phyloP scores from a whole-genome alignment of 176 grass and related monocot species.

The Juncus inflexus region DNA sequence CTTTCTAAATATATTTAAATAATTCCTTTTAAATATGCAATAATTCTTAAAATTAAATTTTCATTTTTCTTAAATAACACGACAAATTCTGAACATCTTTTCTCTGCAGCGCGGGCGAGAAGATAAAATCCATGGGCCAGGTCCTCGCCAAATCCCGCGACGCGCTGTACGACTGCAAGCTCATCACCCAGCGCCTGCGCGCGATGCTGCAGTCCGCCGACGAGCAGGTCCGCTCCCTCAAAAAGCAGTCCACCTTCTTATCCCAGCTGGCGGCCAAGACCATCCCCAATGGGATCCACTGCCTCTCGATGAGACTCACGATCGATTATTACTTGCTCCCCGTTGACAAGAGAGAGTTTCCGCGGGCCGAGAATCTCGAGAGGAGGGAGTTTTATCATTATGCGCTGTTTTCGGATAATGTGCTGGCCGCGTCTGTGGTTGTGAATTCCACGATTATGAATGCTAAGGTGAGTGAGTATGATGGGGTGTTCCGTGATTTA shows the following conservation, averaged over 20 bases:
- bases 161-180: slow-evolving; percentile 77
- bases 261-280: slow-evolving; percentile 99
- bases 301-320: slow-evolving; percentile 85
- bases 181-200: slow-evolving; percentile 69
- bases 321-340: slow-evolving; percentile 96
- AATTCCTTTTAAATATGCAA: no score
- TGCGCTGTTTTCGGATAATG: slow-evolving; percentile 97
- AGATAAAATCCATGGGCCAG: slow-evolving; percentile 90
- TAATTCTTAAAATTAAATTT: no score
- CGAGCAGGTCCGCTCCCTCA: slow-evolving; percentile 89
- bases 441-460: slow-evolving; percentile 98
- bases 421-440: slow-evolving; percentile 93
- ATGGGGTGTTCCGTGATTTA: no score
- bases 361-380: slow-evolving; percentile 77
- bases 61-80: no score
- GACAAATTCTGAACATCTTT: not conserved
- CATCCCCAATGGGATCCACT: slow-evolving; percentile 96
- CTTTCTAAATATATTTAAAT: no score
- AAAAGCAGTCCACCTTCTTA: slow-evolving; percentile 96
- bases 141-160: slow-evolving; percentile 79
- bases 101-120: slow-evolving; percentile 55
- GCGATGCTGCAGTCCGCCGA: slow-evolving; percentile 97
- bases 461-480: slow-evolving; percentile 90
- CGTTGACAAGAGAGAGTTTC: slow-evolving; percentile 60
- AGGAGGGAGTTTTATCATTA: slow-evolving; percentile 87